Base-by-base conservation (phyloP, 352 stramenopile species). In the Lagenidium giganteum region DNA sequence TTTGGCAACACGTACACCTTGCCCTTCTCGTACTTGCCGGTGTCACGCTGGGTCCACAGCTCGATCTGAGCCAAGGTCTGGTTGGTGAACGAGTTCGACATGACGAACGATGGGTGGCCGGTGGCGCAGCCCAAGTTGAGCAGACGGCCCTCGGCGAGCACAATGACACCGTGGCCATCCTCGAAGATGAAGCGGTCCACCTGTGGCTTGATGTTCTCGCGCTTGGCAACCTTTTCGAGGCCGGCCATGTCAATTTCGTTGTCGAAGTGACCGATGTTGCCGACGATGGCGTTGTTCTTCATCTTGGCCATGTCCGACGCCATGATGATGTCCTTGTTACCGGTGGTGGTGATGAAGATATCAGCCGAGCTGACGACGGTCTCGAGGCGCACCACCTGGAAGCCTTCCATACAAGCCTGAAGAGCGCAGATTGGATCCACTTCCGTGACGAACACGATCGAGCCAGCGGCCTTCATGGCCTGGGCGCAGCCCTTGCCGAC, bases 271-370 rank as follows among this genome's bases (percentile, higher is more conserved):
- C 96, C 96, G 69, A 99, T 99, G 88, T 99, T 99, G 62, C 96
- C 96, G 36, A 99, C 95, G 57, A 99, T 99, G 44, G 96, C 96
- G 69, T 99, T 99, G 93, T 99, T 98, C 86, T 99, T 99, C 96
- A 99, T 99, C 82, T 98, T 96, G 35, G 67, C 51, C 94, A 99
- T 99, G 72, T 96, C 70, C 4, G 83, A 64, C 16, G 70, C 76
- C 93, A 98, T 99, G 69, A 99, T 95, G 63, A 99, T 98, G 57
- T 96, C 95, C 85, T 98, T 98, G 88, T 99, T 99, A 55, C 96
- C 96, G 11, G 96, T 99, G 52, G 95, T 98, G 55, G 95, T 99
- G 69, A 99, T 98, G 70, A 99, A 97, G 50, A 99, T 99, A 72
- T 99, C 96, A 27, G 76, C 93, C 24, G 57, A 62, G 0, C 48